Conservation (phyloP, 805 yeast species). For the baker's yeast (Saccharomyces cerevisiae) region DNA sequence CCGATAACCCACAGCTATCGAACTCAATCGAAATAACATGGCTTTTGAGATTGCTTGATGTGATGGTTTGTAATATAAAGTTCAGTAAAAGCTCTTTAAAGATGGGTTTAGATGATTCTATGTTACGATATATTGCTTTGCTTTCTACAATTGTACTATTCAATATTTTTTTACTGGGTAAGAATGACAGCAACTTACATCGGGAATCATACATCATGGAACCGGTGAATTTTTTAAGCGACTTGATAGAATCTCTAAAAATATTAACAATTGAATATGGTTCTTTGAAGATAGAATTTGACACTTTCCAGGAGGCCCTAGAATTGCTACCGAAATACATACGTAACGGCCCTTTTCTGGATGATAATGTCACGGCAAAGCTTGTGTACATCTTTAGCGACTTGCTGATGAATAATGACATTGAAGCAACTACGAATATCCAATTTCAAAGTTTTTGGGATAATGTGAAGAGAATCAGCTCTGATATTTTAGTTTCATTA, state of each 20-base stretch:
- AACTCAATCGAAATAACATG: slow-evolving; percentile 4
- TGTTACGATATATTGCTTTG: slow-evolving; percentile 24
- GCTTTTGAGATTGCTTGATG: slow-evolving; percentile 12
- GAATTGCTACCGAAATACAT: slow-evolving; percentile 19
- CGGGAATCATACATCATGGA: slow-evolving; percentile 38
- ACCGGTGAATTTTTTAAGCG: slow-evolving; percentile 35
- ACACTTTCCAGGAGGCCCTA: slow-evolving; percentile 14
- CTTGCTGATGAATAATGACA: slow-evolving; percentile 16
- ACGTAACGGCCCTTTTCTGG: slow-evolving; percentile 24
- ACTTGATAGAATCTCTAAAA: slow-evolving; percentile 27
- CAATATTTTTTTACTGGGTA: slow-evolving; percentile 34
- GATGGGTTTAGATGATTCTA: not conserved
- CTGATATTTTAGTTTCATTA: slow-evolving; percentile 30
- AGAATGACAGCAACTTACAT: slow-evolving; percentile 38
- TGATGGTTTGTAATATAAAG: slow-evolving; percentile 15
- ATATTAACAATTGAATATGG: slow-evolving; percentile 17
- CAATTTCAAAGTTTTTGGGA: slow-evolving; percentile 15
- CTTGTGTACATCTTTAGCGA: slow-evolving; percentile 43
- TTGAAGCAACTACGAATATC: slow-evolving; percentile 5
- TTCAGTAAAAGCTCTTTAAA: slow-evolving; percentile 4
- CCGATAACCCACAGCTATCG: slow-evolving; percentile 8
- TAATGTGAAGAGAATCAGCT: slow-evolving; percentile 13
- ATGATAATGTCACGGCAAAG: slow-evolving; percentile 49
- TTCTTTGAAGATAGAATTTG: slow-evolving; percentile 6
- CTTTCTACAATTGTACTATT: slow-evolving; percentile 34